phyloP scores from a whole-genome alignment of 2,329 filamentous ascomycete species.

The Sclerotinia subarctica region DNA sequence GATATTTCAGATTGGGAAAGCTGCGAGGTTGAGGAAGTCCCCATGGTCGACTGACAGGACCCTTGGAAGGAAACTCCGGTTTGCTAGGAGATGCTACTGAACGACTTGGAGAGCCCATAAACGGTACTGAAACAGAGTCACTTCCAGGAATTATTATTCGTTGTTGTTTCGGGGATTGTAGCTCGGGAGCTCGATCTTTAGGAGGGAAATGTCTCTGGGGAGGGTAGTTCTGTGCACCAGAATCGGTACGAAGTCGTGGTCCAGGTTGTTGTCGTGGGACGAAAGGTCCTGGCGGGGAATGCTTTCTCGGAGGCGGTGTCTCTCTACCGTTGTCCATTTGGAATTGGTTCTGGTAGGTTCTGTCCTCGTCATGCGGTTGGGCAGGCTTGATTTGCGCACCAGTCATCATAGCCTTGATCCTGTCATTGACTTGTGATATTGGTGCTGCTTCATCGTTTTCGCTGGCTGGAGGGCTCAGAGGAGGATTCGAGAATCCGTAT shows the following conservation, averaged over 20 bases:
- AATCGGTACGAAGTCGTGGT: constrained; percentile 46
- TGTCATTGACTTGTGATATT: constrained; percentile 69
- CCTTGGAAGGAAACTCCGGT: constrained; percentile 11
- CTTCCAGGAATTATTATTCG: constrained; percentile 27
- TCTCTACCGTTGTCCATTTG: constrained; percentile 76
- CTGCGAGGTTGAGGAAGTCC: constrained; percentile 24
- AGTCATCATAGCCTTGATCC: constrained; percentile 76
- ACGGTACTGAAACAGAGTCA: constrained; percentile 27
- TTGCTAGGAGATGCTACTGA: constrained; percentile 25
- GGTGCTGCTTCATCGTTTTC: constrained; percentile 68
- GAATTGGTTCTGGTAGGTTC: constrained; percentile 77
- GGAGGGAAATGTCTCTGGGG: constrained; percentile 45
- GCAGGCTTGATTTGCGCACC: constrained; percentile 69
- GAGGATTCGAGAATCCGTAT: constrained; percentile 46
- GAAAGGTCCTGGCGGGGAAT: constrained; percentile 33
- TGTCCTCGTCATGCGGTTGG: constrained; percentile 77
- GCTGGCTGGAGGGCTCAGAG: constrained; percentile 67
- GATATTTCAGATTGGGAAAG: constrained; percentile 30
- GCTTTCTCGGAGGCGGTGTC: constrained; percentile 47
- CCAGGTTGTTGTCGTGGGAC: constrained; percentile 35
- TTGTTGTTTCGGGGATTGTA: constrained; percentile 18
- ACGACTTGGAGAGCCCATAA: constrained; percentile 32
- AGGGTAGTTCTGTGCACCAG: constrained; percentile 45
- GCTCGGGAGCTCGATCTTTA: constrained; percentile 30
- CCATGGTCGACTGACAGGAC: constrained; percentile 17